phyloP scores from a whole-genome alignment of 2,329 filamentous ascomycete genomes.

The Exophiala lecanii-corni region DNA sequence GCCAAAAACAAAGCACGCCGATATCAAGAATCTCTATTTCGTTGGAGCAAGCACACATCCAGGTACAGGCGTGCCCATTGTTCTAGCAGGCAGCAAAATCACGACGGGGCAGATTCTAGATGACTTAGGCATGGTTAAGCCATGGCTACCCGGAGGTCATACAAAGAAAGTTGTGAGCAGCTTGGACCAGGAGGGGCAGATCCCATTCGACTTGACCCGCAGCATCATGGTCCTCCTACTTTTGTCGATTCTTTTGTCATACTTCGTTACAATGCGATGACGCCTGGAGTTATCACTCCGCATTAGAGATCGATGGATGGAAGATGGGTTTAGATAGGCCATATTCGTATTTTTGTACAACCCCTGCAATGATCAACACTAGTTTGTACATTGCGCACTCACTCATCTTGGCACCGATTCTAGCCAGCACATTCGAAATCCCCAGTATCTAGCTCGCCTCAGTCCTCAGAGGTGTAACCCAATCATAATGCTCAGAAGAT shows the following conservation, averaged over 20 bases:
- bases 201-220: conserved; percentile 16
- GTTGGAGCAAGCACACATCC: conserved; percentile 73
- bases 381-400: no score
- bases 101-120: conserved; percentile 50
- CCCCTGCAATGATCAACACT: no score
- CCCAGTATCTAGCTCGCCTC: no score
- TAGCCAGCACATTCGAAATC: no score
- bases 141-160: conserved; percentile 34
- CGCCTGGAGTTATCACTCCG: no score
- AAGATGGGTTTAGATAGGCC: no score
- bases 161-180: conserved; percentile 18
- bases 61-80: conserved; percentile 70
- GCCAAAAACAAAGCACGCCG: conserved; percentile 30
- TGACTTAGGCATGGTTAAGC: conserved; percentile 35
- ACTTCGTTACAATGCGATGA: conserved; percentile 1
- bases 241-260: conserved; percentile 12
- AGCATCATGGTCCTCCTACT: conserved; percentile 3
- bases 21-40: conserved; percentile 54
- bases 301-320: no score
- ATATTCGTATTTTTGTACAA: no score
- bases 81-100: conserved; percentile 64
- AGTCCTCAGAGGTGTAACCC: no score
- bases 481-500: no score
- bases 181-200: conserved; percentile 18
- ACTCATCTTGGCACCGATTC: no score